A percentile compares a stretch with the other conserved stretches of the same genome.
Conservation (phyloP, 2,329 filamentous ascomycete genomes). For the Aspergillus cejpii region DNA sequence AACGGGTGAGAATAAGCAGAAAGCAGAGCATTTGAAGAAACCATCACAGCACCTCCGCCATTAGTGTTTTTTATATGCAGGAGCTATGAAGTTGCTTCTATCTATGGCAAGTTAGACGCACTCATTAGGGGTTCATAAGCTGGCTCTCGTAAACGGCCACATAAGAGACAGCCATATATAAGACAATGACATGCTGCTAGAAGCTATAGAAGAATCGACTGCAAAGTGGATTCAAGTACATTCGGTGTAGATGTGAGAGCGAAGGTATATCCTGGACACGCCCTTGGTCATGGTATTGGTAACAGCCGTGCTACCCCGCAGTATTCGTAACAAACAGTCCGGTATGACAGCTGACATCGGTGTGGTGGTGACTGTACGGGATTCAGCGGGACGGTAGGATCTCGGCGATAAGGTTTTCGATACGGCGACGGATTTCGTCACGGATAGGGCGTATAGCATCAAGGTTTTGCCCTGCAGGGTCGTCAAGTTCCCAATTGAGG, state of each 20-base stretch:
- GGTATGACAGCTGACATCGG: neutral
- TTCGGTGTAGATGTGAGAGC: no score
- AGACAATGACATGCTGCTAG: neutral
- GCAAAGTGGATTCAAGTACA: neutral
- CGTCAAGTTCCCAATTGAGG: slow-evolving; percentile 23
- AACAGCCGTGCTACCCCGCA: neutral
- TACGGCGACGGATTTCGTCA: slow-evolving; percentile 18
- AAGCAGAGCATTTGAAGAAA: no score
- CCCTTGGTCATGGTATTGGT: neutral
- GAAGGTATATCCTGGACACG: neutral
- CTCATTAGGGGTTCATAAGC: no score
- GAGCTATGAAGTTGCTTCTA: no score
- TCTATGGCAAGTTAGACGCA: no score
- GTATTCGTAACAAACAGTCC: neutral
- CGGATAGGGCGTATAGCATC: slow-evolving; percentile 19
- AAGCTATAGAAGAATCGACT: neutral
- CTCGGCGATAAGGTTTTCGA: slow-evolving; percentile 17
- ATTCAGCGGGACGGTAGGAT: slow-evolving; percentile 1
- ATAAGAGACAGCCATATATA: neutral
- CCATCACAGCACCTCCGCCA: no score
- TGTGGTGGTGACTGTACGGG: slow-evolving; percentile 1
- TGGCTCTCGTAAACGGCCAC: neutral
- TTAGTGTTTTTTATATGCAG: no score
- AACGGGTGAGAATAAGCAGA: no score
- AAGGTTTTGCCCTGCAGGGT: slow-evolving; percentile 22